Conservation (phyloP, 1,284 basidiomycete species). For the Rhodotorula mucilaginosa region DNA sequence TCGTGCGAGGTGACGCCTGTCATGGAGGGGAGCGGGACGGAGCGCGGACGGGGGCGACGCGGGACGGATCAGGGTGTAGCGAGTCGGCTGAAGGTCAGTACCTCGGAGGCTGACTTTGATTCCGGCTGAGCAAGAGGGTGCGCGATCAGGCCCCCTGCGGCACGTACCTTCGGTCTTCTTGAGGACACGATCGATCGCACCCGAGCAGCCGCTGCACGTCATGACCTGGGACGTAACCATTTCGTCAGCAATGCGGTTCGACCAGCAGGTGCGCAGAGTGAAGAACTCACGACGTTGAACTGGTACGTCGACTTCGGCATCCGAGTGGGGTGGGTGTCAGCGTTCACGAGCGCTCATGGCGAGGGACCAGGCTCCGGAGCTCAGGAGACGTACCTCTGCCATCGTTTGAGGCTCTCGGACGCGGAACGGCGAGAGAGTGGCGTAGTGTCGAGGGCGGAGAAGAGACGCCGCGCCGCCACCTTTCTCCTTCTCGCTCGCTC, state of each 20-base stretch:
- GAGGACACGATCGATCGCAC: conserved; percentile 42
- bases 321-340: neutral
- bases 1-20: conserved; percentile 35
- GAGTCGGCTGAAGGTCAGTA: neutral
- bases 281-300: conserved; percentile 39
- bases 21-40: no score
- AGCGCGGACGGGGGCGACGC: neutral
- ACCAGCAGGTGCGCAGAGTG: no score
- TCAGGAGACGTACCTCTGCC: neutral
- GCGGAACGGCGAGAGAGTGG: no score
- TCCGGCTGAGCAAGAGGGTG: no score
- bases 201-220: conserved; percentile 44
- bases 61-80: neutral
- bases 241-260: no score
- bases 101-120: no score
- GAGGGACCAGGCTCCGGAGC: rapidly evolving
- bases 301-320: conserved; percentile 38
- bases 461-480: no score
- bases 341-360: neutral
- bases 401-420: neutral
- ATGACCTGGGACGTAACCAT: conserved; percentile 24
- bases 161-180: conserved; percentile 41
- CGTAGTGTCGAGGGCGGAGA: no score
- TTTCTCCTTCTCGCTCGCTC: conserved; percentile 46
- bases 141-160: neutral